Base-by-base conservation (phyloP, 192 early-diverging fungal genomes). In the Phycomyces nitens region DNA sequence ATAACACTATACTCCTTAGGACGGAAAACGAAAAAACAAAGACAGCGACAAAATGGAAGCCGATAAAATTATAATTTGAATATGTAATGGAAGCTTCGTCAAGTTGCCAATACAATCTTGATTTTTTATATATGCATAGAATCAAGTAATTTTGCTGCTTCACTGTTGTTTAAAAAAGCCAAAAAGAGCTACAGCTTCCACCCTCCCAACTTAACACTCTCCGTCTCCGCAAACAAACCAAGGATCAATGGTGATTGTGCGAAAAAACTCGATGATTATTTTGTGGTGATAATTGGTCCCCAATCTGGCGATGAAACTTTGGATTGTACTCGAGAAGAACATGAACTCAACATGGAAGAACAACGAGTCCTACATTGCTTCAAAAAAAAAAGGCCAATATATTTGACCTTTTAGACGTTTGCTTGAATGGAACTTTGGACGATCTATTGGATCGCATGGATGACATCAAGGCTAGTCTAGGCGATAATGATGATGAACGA, bases 1-100 rank as follows among this genome's bases (percentile, higher is more conserved):
- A 53, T 53, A 53, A 53, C 51, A 53, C 51, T 53, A n/a, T n/a
- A 53, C 51, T 53, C 51, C n/a, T 53, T 53, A 53, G 51, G 51
- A 53, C 51, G 24, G 51, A 53, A 53, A 53, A 53, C 51, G 51
- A 53, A 53, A 53, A 53, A 18, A 53, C 51, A 53, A 53, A 53
- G 51, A 53, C 51, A 53, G 51, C 51, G 51, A 53, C 51, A 20
- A 53, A 53, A 53, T 53, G 51, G 21, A 53, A 53, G 18, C 20
- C 21, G 51, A 20, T 53, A 53, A 53, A 53, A 53, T 20, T 53
- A 53, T 53, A 53, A 53, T 53, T 53, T 53, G 51, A 53, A 53
- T 53, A 20, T 20, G 51, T 53, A 53, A 53, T 53, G 51, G 51
- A 53, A 22, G 51, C 51, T 53, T 53, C 51, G 51, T 22, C 51